Evolutionary conservation across 75 land plant genomes (phyloP).

Genomic region (Isoetes taiwanensis): DNA sequence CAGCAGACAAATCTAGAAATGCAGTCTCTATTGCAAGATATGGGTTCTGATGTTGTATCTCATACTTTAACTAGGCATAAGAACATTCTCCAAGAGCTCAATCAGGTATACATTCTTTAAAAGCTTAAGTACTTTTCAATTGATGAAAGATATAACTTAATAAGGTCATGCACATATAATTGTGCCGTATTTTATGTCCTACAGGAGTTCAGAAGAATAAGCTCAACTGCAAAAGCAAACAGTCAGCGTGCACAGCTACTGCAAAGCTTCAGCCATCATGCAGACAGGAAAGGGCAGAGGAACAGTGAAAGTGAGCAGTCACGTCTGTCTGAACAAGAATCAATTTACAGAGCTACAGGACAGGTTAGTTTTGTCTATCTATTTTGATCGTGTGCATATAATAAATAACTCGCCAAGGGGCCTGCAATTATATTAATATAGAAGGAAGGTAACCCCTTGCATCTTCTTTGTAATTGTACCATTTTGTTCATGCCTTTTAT

Average conservation of each 20-base stretch:
- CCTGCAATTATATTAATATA: no score
- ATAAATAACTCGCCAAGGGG: no score
- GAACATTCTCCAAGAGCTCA: slow-evolving; percentile 76
- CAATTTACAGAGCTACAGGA: slow-evolving; percentile 50
- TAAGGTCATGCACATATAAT: no score
- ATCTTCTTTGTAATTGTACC: no score
- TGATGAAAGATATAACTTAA: no score
- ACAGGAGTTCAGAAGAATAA: slow-evolving; percentile 72
- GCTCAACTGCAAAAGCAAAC: slow-evolving; percentile 57
- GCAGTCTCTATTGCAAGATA: slow-evolving; percentile 87
- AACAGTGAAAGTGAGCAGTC: slow-evolving; percentile 30
- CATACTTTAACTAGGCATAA: slow-evolving; percentile 86
- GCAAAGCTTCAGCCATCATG: slow-evolving; percentile 50
- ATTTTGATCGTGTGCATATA: not conserved
- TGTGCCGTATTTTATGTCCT: slow-evolving; percentile 16
- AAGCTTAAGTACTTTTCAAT: not conserved
- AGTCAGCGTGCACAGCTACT: slow-evolving; percentile 74
- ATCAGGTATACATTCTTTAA: slow-evolving; percentile 37
- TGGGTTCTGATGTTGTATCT: slow-evolving; percentile 75
- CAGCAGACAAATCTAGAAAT: slow-evolving; percentile 64
- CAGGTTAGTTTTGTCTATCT: slow-evolving; percentile 36
- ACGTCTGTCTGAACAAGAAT: slow-evolving; percentile 62
- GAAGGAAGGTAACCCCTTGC: no score
- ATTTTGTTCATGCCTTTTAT: no score
- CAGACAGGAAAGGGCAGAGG: slow-evolving; percentile 29